Conservation (phyloP, 192 early-diverging fungal species). For the Umbelopsis isabellina region DNA sequence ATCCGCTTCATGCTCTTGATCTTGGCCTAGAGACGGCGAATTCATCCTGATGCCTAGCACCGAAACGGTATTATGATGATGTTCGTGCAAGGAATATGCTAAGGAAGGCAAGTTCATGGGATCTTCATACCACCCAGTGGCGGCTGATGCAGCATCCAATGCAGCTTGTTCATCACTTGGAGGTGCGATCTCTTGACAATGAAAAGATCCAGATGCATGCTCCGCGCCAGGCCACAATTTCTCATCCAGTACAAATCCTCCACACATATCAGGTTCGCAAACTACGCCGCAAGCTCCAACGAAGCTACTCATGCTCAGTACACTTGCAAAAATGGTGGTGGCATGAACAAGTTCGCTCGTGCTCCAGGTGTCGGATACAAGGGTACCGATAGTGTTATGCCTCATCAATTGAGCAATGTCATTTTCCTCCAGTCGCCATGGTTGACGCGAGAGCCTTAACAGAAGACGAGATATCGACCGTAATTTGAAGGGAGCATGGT, state of each 20-base stretch:
- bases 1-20: slow-evolving; percentile 5
- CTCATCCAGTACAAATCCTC: slow-evolving; percentile 38
- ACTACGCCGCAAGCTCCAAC: slow-evolving; percentile 57
- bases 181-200: not conserved
- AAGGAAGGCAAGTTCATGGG: not conserved
- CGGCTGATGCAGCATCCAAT: not conserved
- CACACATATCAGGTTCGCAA: slow-evolving; percentile 58
- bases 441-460: slow-evolving; percentile 51
- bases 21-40: not conserved
- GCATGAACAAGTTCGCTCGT: slow-evolving; percentile 57
- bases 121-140: slow-evolving; percentile 4
- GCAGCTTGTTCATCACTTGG: not conserved
- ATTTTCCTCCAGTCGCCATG: slow-evolving; percentile 51
- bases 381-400: slow-evolving; percentile 14
- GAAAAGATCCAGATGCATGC: slow-evolving; percentile 27
- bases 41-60: not conserved
- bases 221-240: slow-evolving; percentile 32
- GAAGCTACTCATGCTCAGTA: slow-evolving; percentile 55
- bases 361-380: slow-evolving; percentile 50
- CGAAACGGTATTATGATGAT: not conserved
- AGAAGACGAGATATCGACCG: slow-evolving; percentile 48
- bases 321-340: slow-evolving; percentile 47
- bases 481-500: slow-evolving; percentile 52
- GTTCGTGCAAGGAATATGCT: not conserved
- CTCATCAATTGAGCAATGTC: slow-evolving; percentile 45